Evolutionary conservation across 306 rosid genomes (phyloP), one percentile per base, ranked within the genome.

Genomic region (Trifolium subterraneum): DNA sequence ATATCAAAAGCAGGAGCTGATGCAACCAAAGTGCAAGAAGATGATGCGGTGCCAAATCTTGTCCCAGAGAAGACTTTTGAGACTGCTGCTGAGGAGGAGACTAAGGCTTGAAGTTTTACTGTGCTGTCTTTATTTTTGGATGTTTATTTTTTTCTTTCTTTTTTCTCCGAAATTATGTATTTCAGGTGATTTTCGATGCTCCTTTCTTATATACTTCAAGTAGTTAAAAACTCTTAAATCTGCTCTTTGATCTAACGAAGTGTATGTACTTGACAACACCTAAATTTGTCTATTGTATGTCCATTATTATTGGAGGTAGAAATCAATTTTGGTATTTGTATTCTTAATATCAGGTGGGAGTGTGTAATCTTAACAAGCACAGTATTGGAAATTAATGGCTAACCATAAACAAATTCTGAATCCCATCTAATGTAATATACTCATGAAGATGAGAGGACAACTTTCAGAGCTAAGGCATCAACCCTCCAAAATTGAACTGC

Each of bases 1-100:
- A 71, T 91, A 88, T 65, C 93, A 93, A 81, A 89, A 87, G 90
- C 74, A 7, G 95, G 82, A 13, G 87, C 76, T 11, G 88, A 67
- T 48, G 80, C 83, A 20, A 19, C 80, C 20, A 8, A 80, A 2
- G 85, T 73, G 1, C 86, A 61, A 62, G 84, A 81, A 69, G 93
- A 87, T 44, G 97, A 93, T 3, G 98, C 90, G 0, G 98, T 91
- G 47, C 96, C 98, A 0, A 92, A 89, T 22, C 98, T 93, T 64
- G 98, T 93, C 4, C 82, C 89, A 1, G 98, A 93, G 18, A 82
- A 91, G 90, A 88, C 90, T 52, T 90, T 90, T 70, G 98, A 89
- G 83, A 87, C 90, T 22, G 96, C 88, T 52, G 97, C 98, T 0
- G 96, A 89, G 81, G 73, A 56, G 18, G 39, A 35, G 1, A 14